Conservation (phyloP, 1,284 basidiomycete genomes). For the Gymnopus androsaceus region DNA sequence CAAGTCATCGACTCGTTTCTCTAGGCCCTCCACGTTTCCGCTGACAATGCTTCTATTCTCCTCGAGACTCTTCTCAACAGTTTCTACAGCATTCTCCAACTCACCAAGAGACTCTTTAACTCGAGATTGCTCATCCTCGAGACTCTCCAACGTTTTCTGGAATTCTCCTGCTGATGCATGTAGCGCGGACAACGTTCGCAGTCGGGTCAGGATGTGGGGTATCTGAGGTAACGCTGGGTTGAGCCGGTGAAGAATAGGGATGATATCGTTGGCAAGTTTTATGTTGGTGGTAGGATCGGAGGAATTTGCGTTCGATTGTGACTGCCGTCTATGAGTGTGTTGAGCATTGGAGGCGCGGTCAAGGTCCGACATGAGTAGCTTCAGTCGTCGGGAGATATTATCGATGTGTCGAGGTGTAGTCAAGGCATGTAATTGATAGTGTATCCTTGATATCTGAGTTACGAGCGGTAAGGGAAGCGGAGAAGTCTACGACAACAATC, state of each 20-base stretch:
- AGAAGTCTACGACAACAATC: constrained; percentile 42
- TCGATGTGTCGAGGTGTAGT: constrained; percentile 97
- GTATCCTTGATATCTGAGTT: constrained; percentile 79
- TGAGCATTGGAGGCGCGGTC: constrained; percentile 75
- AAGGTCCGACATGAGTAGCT: constrained; percentile 89
- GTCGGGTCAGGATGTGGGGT: constrained; percentile 85
- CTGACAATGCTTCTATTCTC: constrained; percentile 76
- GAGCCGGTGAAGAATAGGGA: constrained; percentile 81
- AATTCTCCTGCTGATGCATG: constrained; percentile 85
- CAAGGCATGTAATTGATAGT: constrained; percentile 83
- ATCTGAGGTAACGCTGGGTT: constrained; percentile 88
- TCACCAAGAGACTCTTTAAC: constrained; percentile 66
- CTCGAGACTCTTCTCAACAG: constrained; percentile 75
- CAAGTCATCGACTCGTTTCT: constrained; percentile 60
- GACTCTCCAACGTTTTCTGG: constrained; percentile 63
- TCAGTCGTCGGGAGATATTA: constrained; percentile 92
- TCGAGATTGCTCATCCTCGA: constrained; percentile 73
- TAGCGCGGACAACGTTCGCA: constrained; percentile 81
- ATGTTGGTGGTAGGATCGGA: constrained; percentile 17
- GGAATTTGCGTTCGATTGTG: constrained; percentile 33
- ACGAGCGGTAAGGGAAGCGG: constrained; percentile 81
- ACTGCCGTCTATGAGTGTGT: constrained; percentile 43
- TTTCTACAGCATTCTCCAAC: constrained; percentile 66
- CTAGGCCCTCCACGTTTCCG: constrained; percentile 71
- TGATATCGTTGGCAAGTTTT: constrained; percentile 62